Percentiles rank a stretch among this genome's conserved stretches.
Conservation (phyloP, 1,284 basidiomycete genomes). For the Heterobasidion parviporum region DNA sequence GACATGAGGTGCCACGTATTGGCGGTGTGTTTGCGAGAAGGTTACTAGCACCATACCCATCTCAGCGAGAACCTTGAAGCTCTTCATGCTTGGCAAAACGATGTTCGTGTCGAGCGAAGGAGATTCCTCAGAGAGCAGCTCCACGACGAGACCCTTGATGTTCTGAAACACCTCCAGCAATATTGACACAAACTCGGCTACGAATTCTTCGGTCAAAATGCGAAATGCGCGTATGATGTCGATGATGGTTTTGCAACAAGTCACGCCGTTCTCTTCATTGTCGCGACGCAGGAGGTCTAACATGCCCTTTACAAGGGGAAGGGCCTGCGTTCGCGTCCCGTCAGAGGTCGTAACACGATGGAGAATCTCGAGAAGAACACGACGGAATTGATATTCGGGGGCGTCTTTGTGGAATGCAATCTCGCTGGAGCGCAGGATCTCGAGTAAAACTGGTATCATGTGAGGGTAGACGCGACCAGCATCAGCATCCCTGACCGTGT, state of each 20-base stretch:
- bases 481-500: slow-evolving; percentile 77
- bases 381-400: slow-evolving; percentile 81
- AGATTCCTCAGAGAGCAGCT: slow-evolving; percentile 68
- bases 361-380: slow-evolving; percentile 80
- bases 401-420: slow-evolving; percentile 74
- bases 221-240: slow-evolving; percentile 71
- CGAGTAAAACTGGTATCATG: slow-evolving; percentile 75
- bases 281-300: slow-evolving; percentile 82
- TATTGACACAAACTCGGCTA: slow-evolving; percentile 77
- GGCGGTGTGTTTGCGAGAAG: slow-evolving; percentile 79
- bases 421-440: slow-evolving; percentile 72
- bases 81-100: slow-evolving; percentile 66
- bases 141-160: slow-evolving; percentile 68
- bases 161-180: slow-evolving; percentile 74
- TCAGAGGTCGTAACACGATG: slow-evolving; percentile 86
- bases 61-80: slow-evolving; percentile 94
- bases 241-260: slow-evolving; percentile 89
- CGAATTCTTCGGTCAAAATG: slow-evolving; percentile 70
- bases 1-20: slow-evolving; percentile 61
- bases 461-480: slow-evolving; percentile 64
- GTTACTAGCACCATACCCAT: slow-evolving; percentile 92
- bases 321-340: slow-evolving; percentile 62
- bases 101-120: slow-evolving; percentile 43
- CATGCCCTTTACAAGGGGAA: slow-evolving; percentile 69
- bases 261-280: slow-evolving; percentile 93